Evolutionary conservation across 1,284 basidiomycete genomes (phyloP), one percentile per base, ranked within the genome.

Genomic region (Fistulina hepatica): DNA sequence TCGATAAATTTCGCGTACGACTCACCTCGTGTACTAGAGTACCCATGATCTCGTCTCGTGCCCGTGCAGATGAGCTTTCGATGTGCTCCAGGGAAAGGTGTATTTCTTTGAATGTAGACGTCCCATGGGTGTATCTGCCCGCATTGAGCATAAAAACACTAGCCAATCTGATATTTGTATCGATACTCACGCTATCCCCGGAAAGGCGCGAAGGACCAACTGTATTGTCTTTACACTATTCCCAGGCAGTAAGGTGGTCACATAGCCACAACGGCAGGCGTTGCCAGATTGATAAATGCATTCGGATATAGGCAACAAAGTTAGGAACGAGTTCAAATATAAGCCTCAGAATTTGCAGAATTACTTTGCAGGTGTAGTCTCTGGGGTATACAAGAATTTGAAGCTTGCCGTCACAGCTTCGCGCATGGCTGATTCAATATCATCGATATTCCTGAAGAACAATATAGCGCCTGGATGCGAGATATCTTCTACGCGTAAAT

Each of bases 21-120:
- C n/a, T 2, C 4, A 41, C 41, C 37, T 48, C 75, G 51, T 77
- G 75, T 33, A 63, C 53, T 4, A 84, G 61, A 2, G 83, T 77
- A 10, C 81, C 81, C 30, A 59, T 41, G 33, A 81, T 75, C 56
- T 83, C 81, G 33, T 75, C 64, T 19, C 51, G 52, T 6, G 70
- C 74, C 26, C 73, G 67, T 15, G 58, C 42, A 23, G 57, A 54
- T 31, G 53, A 59, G 37, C 63, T 60, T 39, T 57, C 53, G 52
- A 82, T 66, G 52, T 82, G 69, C 28, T 78, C 65, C 26, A 78
- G 63, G 12, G 77, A 76, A 40, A 81, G 63, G 50, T 82, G 75
- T 25, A 83, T 81, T 53, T 82, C 74, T 58, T 83, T 84, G 51
- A 69, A 60, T 6, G 67, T 58, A 21, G 62, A 53, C 1, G 65